Evolutionary conservation across 139 green algal genomes (phyloP), one percentile per base, ranked within the genome.

Genomic region (Dunaliella sp.): DNA sequence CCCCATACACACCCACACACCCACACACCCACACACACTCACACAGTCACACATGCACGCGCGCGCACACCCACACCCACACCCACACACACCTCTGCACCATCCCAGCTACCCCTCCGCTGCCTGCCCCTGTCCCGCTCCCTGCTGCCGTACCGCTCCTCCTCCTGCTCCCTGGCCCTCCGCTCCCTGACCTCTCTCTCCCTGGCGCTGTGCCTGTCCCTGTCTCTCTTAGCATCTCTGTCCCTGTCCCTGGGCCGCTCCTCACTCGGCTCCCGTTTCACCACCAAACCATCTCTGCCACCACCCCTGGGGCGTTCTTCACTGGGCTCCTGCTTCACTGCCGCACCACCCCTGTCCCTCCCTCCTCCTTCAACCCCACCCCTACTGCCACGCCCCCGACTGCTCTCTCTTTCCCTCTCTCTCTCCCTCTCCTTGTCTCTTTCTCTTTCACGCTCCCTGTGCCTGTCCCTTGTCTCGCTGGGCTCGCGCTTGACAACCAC

Each of bases 161-260:
- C 22, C 35, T 83, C 78, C 21, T 35, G 2, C 3, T 83, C 78
- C 34, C 78, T 31, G 35, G 59, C 78, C 34, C 78, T n/a, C 1
- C 65, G 35, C 78, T n/a, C n/a, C n/a, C n/a, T n/a, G n/a, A n/a
- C n/a, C n/a, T n/a, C n/a, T n/a, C 78, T n/a, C 3, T 83, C 78
- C 34, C 78, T 31, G 35, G 59, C 78, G 2, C 78, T n/a, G 34
- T 83, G 35, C 78, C 78, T 65, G 78, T 83, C 78, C 78, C 78
- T 2, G 78, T 83, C 78, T 28, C 78, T 59, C 33, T n/a, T 7
- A 28, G 22, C 22, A 28, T 65, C 34, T 24, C 58, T 31, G 16
- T 85, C 72, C 1, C 79, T 35, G 72, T 65, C 78, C 26, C 81
- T 36, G 1, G 76, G 76, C n/a, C 76, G 76, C 33, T 81, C 76